Percentiles rank a stretch among this genome's conserved stretches.
These are phyloP conservation scores for Monilinia vaccinii-corymbosi DNA, from an alignment of 2,329 filamentous ascomycete species.

Conservation along the genomic window DNA sequence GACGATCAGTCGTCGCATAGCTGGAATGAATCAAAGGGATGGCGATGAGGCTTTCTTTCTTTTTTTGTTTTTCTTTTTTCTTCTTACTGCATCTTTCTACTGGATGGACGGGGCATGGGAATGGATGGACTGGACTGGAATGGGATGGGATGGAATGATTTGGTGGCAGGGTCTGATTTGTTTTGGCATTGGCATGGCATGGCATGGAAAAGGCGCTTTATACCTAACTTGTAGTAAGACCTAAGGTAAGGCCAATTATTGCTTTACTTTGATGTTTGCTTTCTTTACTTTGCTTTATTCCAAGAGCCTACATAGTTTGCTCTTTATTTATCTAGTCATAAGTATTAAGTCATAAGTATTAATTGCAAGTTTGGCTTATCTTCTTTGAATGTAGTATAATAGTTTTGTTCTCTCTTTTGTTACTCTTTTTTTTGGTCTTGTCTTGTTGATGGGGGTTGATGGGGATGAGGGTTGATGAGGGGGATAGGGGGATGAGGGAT, in stretches of 20 bases:
- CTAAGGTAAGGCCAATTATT: not conserved
- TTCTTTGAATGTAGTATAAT: no score
- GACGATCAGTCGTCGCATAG: not conserved
- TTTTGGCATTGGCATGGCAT: not conserved
- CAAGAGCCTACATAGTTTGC: no score
- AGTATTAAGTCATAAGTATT: no score
- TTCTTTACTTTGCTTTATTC: not conserved
- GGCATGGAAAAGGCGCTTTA: not conserved
- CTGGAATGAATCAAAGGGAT: not conserved
- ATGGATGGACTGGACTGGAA: not conserved
- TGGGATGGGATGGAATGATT: not conserved
- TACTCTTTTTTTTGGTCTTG: no score
- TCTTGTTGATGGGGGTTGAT: no score
- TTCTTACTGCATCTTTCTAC: not conserved
- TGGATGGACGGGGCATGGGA: not conserved
- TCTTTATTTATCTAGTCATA: no score
- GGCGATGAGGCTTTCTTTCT: not conserved
- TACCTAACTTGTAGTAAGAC: not conserved
- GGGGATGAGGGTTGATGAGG: no score
- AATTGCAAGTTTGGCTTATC: no score
- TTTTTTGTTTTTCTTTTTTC: not conserved
- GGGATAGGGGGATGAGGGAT: no score
- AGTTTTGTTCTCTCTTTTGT: no score
- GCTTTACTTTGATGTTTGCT: not conserved
- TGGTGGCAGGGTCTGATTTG: not conserved